phyloP scores from a whole-genome alignment of 352 stramenopile species.

The Thalassiosira mediterranea region DNA sequence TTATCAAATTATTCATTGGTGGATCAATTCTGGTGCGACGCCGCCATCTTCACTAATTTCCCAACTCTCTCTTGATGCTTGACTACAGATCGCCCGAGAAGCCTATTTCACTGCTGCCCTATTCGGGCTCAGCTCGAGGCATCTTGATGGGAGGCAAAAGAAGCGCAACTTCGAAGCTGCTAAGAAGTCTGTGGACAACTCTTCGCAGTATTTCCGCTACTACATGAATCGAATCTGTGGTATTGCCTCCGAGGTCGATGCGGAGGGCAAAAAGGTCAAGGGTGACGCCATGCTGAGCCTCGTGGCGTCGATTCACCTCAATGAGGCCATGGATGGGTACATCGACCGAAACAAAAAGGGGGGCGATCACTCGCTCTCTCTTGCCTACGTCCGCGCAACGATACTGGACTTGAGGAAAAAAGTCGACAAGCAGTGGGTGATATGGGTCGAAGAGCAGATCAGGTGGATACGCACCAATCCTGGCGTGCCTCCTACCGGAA shows the following conservation, averaged over 20 bases:
- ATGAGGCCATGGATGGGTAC: constrained; percentile 83
- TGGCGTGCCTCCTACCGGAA: constrained; percentile 78
- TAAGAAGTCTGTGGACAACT: constrained; percentile 80
- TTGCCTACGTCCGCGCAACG: constrained; percentile 80
- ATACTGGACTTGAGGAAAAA: constrained; percentile 82
- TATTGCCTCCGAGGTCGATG: constrained; percentile 67
- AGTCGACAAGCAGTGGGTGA: constrained; percentile 82
- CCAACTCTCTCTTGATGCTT: no score
- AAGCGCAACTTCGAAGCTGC: constrained; percentile 82
- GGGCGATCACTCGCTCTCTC: constrained; percentile 79
- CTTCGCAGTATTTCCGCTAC: constrained; percentile 46
- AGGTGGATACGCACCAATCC: constrained; percentile 79
- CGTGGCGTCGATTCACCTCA: constrained; percentile 79
- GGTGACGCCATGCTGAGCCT: constrained; percentile 78
- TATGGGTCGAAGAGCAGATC: constrained; percentile 82
- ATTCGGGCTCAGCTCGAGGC: constrained; percentile 76
- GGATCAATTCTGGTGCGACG: not conserved
- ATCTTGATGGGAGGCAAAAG: constrained; percentile 80
- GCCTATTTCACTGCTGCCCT: constrained; percentile 82
- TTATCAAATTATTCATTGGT: not conserved
- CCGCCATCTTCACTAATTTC: not conserved
- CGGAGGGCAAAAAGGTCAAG: constrained; percentile 50
- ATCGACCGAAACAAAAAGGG: constrained; percentile 83
- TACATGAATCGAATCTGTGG: constrained; percentile 69
- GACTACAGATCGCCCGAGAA: constrained; percentile 70